phyloP scores from a whole-genome alignment of 176 grass and related monocot genomes.

The Musa troglodytarum region DNA sequence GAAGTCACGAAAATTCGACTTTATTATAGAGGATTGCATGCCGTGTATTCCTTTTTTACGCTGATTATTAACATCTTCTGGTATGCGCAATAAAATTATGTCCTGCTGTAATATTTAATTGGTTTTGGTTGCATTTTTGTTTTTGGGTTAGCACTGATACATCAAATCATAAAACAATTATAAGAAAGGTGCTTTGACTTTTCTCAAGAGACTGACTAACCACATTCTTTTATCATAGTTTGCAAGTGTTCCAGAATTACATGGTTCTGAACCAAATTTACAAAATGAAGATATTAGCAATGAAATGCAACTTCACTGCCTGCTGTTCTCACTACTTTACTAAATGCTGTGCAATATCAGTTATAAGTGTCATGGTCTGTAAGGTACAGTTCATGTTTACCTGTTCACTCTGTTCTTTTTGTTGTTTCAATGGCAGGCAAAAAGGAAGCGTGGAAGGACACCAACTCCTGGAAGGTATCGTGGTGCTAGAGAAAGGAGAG shows the following conservation, averaged over 20 bases:
- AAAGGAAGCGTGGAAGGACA: slow-evolving; percentile 82
- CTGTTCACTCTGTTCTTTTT: neutral
- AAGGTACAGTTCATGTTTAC: neutral
- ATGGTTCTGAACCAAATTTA: neutral
- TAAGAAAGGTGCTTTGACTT: neutral
- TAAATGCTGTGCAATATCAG: neutral
- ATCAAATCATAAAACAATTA: neutral
- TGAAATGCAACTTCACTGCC: neutral
- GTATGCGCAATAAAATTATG: slow-evolving; percentile 15
- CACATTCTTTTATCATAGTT: neutral
- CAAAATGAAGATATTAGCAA: neutral
- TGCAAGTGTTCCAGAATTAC: neutral
- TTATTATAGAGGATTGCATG: slow-evolving; percentile 23
- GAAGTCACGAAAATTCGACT: slow-evolving; percentile 24
- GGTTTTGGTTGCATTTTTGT: slow-evolving; percentile 1
- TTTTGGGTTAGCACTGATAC: neutral
- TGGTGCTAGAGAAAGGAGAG: slow-evolving; percentile 41
- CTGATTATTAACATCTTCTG: slow-evolving; percentile 28
- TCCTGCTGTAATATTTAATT: slow-evolving; percentile 10
- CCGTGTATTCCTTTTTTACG: slow-evolving; percentile 20
- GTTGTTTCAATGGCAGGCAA: slow-evolving; percentile 47
- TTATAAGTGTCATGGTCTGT: neutral
- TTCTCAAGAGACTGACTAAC: neutral
- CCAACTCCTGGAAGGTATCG: slow-evolving; percentile 89
- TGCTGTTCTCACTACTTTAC: neutral